These are phyloP conservation scores for Scheffersomyces lignicola DNA, from an alignment of 1,139 yeast genomes.

Conservation along the genomic window DNA sequence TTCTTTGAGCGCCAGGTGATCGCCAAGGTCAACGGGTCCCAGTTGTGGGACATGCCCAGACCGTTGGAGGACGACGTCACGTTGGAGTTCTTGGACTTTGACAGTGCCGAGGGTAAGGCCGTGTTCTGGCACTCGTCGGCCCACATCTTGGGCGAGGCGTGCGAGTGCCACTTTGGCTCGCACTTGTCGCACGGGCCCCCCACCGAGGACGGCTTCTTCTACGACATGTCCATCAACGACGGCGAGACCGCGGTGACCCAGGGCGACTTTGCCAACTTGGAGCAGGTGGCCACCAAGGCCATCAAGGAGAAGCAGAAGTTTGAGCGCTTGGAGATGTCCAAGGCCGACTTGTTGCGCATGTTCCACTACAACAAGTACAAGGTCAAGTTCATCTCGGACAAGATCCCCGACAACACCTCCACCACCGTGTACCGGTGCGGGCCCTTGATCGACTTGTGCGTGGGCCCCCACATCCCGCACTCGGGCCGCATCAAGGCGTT, in stretches of 20 bases:
- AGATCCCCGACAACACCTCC: constrained; percentile 94
- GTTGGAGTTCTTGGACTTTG: constrained; percentile 72
- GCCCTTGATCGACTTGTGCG: constrained; percentile 93
- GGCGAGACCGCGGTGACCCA: constrained; percentile 77
- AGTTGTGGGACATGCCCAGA: constrained; percentile 93
- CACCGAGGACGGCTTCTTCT: constrained; percentile 96
- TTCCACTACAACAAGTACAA: constrained; percentile 95
- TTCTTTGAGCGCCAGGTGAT: constrained; percentile 82
- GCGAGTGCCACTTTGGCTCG: constrained; percentile 95
- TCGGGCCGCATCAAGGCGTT: constrained; percentile 95
- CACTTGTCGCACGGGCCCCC: constrained; percentile 93
- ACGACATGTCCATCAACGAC: constrained; percentile 87
- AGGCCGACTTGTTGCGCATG: constrained; percentile 90
- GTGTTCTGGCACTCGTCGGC: constrained; percentile 99
- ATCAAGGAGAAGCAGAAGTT: constrained; percentile 96
- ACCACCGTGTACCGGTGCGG: constrained; percentile 99
- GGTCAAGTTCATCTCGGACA: constrained; percentile 80
- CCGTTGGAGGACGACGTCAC: constrained; percentile 76
- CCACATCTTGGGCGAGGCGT: constrained; percentile 96
- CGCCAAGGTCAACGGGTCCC: constrained; percentile 78
- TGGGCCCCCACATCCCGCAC: constrained; percentile 98
- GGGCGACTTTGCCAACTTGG: constrained; percentile 81
- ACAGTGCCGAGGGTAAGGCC: constrained; percentile 80
- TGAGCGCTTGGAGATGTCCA: constrained; percentile 88
- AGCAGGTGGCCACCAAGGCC: constrained; percentile 84